Conservation (phyloP, 2,329 filamentous ascomycete genomes). For the Pestalotiopsis sp. region DNA sequence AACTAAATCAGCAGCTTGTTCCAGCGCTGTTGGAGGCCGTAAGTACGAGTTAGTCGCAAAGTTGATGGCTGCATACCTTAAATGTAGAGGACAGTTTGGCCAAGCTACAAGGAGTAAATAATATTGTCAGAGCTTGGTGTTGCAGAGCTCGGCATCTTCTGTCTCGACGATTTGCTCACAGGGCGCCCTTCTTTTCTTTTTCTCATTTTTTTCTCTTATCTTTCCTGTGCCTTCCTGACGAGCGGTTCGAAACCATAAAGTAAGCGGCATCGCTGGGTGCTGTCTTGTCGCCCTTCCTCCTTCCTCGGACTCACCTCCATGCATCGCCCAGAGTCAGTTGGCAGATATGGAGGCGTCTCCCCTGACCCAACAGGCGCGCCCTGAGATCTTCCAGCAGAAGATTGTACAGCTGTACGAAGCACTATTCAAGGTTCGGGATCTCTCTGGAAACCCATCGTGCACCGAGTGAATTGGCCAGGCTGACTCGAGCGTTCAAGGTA, state of each 20-base stretch:
- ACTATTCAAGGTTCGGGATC: constrained; percentile 69
- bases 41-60: not conserved
- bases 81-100: constrained; percentile 16
- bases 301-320: constrained; percentile 15
- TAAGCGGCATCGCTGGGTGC: not conserved
- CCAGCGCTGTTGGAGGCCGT: constrained; percentile 2
- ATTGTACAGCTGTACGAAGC: constrained; percentile 87
- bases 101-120: constrained; percentile 4
- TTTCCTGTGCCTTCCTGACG: not conserved
- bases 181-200: not conserved
- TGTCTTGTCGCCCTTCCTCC: constrained; percentile 1
- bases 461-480: constrained; percentile 1
- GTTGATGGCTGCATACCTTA: not conserved
- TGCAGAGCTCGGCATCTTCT: not conserved
- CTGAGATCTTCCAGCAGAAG: constrained; percentile 91
- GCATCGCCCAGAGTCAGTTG: constrained; percentile 16
- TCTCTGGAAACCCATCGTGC: constrained; percentile 11
- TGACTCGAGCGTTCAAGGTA: constrained; percentile 17
- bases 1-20: not conserved
- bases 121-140: constrained; percentile 2
- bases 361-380: constrained; percentile 87
- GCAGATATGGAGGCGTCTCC: constrained; percentile 81
- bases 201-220: not conserved
- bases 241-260: not conserved
- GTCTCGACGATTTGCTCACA: not conserved